These are phyloP conservation scores for Nelumbo lutea DNA, from an alignment of 164 flowering plant genomes.

Conservation along the genomic window DNA sequence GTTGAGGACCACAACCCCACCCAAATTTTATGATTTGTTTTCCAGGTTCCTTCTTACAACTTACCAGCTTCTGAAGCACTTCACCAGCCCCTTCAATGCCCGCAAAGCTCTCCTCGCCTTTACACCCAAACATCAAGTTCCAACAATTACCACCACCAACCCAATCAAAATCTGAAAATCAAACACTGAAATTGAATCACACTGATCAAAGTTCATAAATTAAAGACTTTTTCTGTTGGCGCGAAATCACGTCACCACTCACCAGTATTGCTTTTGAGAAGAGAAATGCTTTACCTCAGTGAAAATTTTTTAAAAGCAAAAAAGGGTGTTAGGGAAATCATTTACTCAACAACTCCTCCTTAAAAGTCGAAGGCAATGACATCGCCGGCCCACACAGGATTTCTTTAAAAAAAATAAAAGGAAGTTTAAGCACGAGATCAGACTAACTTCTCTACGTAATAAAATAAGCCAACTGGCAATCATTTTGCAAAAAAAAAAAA, in stretches of 20 bases:
- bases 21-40: no score
- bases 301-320: no score
- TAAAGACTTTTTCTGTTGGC: not conserved
- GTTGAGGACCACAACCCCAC: no score
- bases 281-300: no score
- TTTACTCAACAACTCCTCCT: not conserved
- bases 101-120: slow-evolving; percentile 90
- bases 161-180: no score
- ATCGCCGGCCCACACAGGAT: slow-evolving; percentile 2
- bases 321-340: no score
- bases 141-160: not conserved
- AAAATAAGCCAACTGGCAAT: no score
- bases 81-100: slow-evolving; percentile 85
- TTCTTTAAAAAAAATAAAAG: not conserved
- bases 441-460: no score
- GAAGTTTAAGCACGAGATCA: not conserved
- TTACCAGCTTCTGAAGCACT: slow-evolving; percentile 79
- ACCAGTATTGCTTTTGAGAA: not conserved
- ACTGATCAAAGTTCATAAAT: not conserved
- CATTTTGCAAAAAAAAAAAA: no score
- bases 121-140: not conserved
- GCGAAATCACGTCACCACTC: not conserved
- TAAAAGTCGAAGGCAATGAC: slow-evolving; percentile 14
- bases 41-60: slow-evolving; percentile 6
- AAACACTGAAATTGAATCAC: not conserved